Evolutionary conservation across 2,329 filamentous ascomycete species (phyloP).

Genomic region (Cladophialophora immunda): DNA sequence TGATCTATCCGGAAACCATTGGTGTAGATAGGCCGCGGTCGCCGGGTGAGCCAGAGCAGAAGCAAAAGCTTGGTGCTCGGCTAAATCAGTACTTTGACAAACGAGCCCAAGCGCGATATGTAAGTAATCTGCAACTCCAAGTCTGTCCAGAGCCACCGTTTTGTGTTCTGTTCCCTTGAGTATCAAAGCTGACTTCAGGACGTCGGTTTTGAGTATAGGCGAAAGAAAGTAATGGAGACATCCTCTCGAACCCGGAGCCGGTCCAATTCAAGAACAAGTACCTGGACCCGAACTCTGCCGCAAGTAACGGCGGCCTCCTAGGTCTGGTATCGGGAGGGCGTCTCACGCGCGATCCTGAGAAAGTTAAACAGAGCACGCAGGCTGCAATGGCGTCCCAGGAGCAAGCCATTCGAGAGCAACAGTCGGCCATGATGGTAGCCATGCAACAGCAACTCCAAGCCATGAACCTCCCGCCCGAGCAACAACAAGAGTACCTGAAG

Average conservation of each 20-base stretch:
- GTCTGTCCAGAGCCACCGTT: background rate
- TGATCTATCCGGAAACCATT: slow-evolving; percentile 14
- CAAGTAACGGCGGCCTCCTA: slow-evolving; percentile 58
- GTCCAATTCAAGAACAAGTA: slow-evolving; percentile 56
- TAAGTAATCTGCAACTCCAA: background rate
- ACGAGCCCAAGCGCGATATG: slow-evolving; percentile 55
- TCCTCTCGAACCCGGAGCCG: slow-evolving; percentile 44
- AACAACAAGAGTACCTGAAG: slow-evolving; percentile 17
- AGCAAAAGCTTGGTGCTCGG: slow-evolving; percentile 47
- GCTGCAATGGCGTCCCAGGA: slow-evolving; percentile 13
- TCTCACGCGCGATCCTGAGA: slow-evolving; percentile 26
- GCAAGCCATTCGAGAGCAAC: slow-evolving; percentile 21
- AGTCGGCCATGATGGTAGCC: slow-evolving; percentile 20
- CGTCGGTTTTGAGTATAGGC: slow-evolving; percentile 42
- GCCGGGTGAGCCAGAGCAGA: slow-evolving; percentile 34
- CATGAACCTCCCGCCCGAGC: slow-evolving; percentile 19
- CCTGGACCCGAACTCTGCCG: slow-evolving; percentile 61
- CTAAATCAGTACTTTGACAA: slow-evolving; percentile 57
- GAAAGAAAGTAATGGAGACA: slow-evolving; percentile 52
- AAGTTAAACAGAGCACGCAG: slow-evolving; percentile 22
- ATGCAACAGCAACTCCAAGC: slow-evolving; percentile 19
- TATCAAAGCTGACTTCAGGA: background rate
- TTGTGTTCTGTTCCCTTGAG: background rate
- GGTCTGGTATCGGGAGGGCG: slow-evolving; percentile 57
- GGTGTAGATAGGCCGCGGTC: slow-evolving; percentile 27